Base-by-base conservation (phyloP, 768 basidiomycete species). In the Podaxis sp. region DNA sequence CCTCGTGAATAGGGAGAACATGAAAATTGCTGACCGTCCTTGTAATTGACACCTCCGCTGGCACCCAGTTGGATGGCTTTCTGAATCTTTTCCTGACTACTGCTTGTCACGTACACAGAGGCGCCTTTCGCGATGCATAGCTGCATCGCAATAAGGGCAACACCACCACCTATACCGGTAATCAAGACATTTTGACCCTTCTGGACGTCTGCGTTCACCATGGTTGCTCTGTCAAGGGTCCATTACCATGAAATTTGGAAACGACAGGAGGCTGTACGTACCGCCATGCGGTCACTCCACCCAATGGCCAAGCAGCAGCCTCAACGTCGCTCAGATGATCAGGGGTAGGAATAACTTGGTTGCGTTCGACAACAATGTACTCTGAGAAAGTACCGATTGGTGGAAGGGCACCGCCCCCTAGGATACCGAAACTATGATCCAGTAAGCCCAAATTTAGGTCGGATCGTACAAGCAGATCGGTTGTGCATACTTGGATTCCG, bases 261-360 rank as follows among this genome's bases (percentile, higher is more conserved):
- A 52, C n/a, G 36, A 56, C 38, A 17, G 15, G 17, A 28, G 48
- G 17, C 8, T 8, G 7, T 46, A 71, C 78, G 48, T 11, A 93
- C 93, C 93, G 86, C 88, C 91, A 95, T 2, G 93, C 90, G 15
- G 93, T 95, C 19, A 94, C 71, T 2, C 87, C 91, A 0, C 80
- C 92, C 2, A 92, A 68, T 0, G 93, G 92, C 85, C 90, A 91
- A 3, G 91, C 90, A 0, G 92, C 87, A 17, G 83, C 80, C 57
- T 93, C 83, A 46, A 86, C 76, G 70, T 90, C 85, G 66, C 81
- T 80, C 60, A 93, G 80, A 71, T 94, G 87, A 4, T 80, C 73
- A 0, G 92, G 93, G 2, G 87, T 83, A 2, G 59, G 76, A 33
- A 94, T 77, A 19, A 94, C 83, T 58, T 90, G 83, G 61, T 87